phyloP scores from a whole-genome alignment of 176 grass and related monocot species.

The Zoysia pacifica region DNA sequence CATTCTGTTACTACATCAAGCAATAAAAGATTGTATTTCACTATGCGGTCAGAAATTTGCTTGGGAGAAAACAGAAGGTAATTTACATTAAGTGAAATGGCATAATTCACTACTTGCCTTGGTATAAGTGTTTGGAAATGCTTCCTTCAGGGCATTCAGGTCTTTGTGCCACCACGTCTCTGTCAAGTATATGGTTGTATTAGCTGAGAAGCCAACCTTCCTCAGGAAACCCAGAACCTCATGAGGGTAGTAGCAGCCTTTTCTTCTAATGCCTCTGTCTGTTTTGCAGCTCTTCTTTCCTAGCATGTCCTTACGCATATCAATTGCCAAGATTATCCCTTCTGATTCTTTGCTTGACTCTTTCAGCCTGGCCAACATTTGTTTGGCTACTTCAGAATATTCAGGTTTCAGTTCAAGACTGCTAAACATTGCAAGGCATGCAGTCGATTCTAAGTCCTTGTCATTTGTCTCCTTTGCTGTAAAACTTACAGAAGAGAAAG shows the following conservation, averaged over 20 bases:
- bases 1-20: not conserved
- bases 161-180: constrained; percentile 75
- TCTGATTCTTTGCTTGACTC: constrained; percentile 58
- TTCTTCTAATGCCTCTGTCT: constrained; percentile 48
- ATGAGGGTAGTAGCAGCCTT: constrained; percentile 66
- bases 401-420: constrained; percentile 66
- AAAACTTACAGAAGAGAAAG: constrained; percentile 72
- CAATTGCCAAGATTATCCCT: constrained; percentile 58
- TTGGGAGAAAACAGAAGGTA: constrained; percentile 4
- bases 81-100: constrained; percentile 15
- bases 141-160: constrained; percentile 63
- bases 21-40: not conserved
- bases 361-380: constrained; percentile 75
- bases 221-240: constrained; percentile 73
- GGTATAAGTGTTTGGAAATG: constrained; percentile 78
- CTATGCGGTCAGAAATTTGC: not conserved
- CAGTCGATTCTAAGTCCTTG: constrained; percentile 63
- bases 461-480: constrained; percentile 55
- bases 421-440: constrained; percentile 83
- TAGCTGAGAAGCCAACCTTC: constrained; percentile 59
- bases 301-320: constrained; percentile 69
- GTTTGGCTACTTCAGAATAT: constrained; percentile 56
- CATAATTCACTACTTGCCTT: constrained; percentile 53
- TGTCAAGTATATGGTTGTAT: constrained; percentile 79
- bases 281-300: constrained; percentile 68